Evolutionary conservation across 2,329 filamentous ascomycete genomes (phyloP), one percentile per base, ranked within the genome.

Genomic region (Tolypocladium album): DNA sequence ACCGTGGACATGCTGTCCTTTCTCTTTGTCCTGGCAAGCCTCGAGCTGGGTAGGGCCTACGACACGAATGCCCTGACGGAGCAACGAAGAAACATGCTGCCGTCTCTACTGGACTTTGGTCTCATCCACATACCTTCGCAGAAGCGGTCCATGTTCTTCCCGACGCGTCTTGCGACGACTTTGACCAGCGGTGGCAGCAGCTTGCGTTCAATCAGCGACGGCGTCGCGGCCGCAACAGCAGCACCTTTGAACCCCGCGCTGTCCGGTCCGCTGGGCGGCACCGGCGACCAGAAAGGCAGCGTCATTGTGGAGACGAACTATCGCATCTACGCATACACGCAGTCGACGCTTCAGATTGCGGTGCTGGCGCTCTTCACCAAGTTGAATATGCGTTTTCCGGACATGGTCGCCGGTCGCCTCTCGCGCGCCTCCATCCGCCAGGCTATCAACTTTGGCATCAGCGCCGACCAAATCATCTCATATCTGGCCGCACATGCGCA

Each of bases 291-390:
- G 63, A 86, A 87, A 68, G 92, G 92, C 63, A 94, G 91, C 77
- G 91, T 99, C 70, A 92, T 99, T 68, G 85, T 99, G 65, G 94
- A 99, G 78, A 99, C 94, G 11, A 99, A 99, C 76, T 97, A 97
- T 77, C 89, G 94, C 34, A 78, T 99, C 66, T 99, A 99, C 77
- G 94, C 94, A 39, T 99, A 99, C 77, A 97, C 95, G 8, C 88
- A 89, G 40, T 96, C 92, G 0, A 90, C 92, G 0, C 84, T 99
- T 0, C 93, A 97, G 73, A 99, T 97, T 64, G 91, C 92, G 59
- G 91, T 99, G 62, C 86, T 99, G 55, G 87, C 88, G 45, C 88
- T 99, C 64, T 99, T 99, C 77, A 85, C 88, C 57, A 88, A 88
- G 61, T 86, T 99, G 59, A 88, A 88, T 67, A 92, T 92, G 73